Evolutionary conservation across 2,329 filamentous ascomycete species (phyloP).

Genomic region (Pseudodiploospora longispora): DNA sequence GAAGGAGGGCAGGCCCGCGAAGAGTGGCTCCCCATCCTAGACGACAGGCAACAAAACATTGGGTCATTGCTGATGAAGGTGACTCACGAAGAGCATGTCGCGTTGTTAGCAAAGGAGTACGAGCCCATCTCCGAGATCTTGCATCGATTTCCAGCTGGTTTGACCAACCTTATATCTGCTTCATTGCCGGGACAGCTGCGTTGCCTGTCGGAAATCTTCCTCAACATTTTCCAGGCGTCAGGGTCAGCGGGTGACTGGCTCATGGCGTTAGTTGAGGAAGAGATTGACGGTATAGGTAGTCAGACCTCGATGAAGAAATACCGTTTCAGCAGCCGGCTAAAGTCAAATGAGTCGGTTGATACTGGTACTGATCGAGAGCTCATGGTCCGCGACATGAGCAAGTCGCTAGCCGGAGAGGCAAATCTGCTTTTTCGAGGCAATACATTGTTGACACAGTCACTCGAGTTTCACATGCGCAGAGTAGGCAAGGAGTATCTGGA

Average conservation of each 20-base stretch:
- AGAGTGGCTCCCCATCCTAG: conserved; percentile 77
- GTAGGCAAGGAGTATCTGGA: conserved; percentile 89
- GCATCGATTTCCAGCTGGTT: conserved; percentile 72
- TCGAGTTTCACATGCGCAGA: conserved; percentile 93
- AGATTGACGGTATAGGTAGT: conserved; percentile 87
- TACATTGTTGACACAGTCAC: conserved; percentile 81
- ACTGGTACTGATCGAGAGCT: conserved; percentile 55
- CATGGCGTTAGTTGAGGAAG: conserved; percentile 86
- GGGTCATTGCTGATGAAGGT: conserved; percentile 81
- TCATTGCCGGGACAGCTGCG: conserved; percentile 71
- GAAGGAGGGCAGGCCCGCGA: conserved; percentile 72
- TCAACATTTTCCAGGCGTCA: conserved; percentile 94
- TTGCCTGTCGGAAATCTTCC: conserved; percentile 71
- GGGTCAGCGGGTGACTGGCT: conserved; percentile 82
- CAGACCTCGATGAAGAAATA: conserved; percentile 68
- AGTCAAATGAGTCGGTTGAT: conserved; percentile 60
- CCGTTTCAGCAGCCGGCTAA: conserved; percentile 63
- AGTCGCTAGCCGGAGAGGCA: conserved; percentile 74
- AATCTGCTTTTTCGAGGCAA: conserved; percentile 95
- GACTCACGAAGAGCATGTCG: conserved; percentile 79
- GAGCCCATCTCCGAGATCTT: conserved; percentile 72
- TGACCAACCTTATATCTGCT: conserved; percentile 78
- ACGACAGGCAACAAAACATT: conserved; percentile 66
- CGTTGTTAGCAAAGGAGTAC: conserved; percentile 81
- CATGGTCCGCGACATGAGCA: conserved; percentile 69